phyloP scores from a whole-genome alignment of 2,329 filamentous ascomycete genomes.

The Pseudocercospora fijiensis region DNA sequence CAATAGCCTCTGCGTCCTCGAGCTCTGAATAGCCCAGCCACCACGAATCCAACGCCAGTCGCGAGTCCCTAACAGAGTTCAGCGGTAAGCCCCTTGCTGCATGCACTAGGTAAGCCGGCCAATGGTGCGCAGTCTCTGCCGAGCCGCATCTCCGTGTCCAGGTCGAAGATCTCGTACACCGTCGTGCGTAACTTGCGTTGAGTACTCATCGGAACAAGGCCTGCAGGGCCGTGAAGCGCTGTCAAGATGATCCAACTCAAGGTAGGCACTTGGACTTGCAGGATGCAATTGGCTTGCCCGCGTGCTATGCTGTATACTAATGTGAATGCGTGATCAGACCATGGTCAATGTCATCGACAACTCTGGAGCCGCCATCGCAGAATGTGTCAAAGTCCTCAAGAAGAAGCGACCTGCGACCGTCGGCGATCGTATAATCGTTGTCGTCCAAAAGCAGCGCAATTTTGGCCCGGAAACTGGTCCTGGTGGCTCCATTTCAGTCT shows the following conservation, averaged over 20 bases:
- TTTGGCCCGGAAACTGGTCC: slow-evolving; percentile 70
- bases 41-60: neutral
- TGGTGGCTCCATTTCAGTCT: slow-evolving; percentile 68
- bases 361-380: slow-evolving; percentile 93
- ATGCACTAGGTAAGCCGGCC: neutral
- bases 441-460: slow-evolving; percentile 91
- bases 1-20: neutral
- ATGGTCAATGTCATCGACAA: slow-evolving; percentile 99
- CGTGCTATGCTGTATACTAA: neutral
- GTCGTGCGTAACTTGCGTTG: neutral
- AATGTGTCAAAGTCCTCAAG: slow-evolving; percentile 89
- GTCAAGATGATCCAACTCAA: slow-evolving; percentile 72
- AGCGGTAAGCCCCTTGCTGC: neutral
- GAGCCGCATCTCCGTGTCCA: neutral
- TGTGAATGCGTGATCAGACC: slow-evolving; percentile 58
- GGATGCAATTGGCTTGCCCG: neutral
- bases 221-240: slow-evolving; percentile 30
- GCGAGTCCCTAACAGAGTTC: neutral
- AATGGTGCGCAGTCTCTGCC: neutral
- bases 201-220: neutral
- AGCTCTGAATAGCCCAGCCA: neutral
- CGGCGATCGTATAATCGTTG: slow-evolving; percentile 94
- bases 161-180: neutral
- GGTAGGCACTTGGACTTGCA: slow-evolving; percentile 25
- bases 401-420: slow-evolving; percentile 87